Conservation (phyloP, 2,329 filamentous ascomycete genomes). For the Exophiala sideris region DNA sequence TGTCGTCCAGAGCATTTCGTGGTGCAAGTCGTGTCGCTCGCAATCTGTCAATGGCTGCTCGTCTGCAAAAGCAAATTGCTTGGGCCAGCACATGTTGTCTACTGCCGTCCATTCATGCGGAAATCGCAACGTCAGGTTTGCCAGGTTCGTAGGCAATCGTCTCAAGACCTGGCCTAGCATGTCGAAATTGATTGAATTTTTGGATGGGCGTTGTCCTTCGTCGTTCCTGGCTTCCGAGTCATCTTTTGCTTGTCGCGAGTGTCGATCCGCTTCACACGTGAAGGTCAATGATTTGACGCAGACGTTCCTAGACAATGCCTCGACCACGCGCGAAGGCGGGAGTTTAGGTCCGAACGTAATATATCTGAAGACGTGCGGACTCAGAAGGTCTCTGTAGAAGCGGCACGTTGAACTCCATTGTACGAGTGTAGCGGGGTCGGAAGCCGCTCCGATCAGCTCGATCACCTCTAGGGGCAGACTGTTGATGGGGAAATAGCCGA, state of each 20-base stretch:
- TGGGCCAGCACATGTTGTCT: background rate
- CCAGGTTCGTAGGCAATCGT: background rate
- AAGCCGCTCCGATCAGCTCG: background rate
- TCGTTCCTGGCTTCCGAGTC: too few species aligned
- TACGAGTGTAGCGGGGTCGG: background rate
- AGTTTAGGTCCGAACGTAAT: background rate
- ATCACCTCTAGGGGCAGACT: background rate
- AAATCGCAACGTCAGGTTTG: background rate
- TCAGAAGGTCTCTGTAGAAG: background rate
- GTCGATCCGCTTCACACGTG: background rate
- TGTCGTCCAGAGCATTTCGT: background rate
- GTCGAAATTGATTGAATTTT: too few species aligned
- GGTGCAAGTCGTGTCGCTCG: background rate
- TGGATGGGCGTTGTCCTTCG: too few species aligned
- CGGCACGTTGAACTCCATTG: background rate
- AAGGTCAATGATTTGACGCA: background rate
- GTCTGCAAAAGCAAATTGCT: background rate
- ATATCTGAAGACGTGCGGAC: background rate
- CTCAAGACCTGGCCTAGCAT: background rate
- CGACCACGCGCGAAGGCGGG: background rate
- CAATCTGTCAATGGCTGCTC: background rate
- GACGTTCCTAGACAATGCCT: background rate
- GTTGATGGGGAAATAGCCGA: background rate
- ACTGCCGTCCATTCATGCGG: background rate
- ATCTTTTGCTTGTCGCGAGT: too few species aligned